Evolutionary conservation across 208 protist species (phyloP).

Genomic region (Novymonas esmeraldas): DNA sequence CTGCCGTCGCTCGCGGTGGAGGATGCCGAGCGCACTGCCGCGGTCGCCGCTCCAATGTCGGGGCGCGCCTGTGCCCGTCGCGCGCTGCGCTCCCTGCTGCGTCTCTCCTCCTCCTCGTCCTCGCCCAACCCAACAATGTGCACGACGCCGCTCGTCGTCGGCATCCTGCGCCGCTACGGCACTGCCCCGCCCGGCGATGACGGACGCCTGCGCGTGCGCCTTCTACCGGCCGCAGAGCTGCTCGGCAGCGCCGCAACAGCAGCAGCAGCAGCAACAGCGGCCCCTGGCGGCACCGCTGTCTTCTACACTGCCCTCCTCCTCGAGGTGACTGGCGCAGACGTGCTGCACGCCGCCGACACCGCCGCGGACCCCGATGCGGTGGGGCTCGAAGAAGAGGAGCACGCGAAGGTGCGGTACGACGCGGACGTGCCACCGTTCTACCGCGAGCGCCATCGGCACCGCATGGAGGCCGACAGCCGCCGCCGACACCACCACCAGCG

Average conservation of each 20-base stretch:
- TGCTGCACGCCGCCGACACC: slow-evolving; percentile 4
- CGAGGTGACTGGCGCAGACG: slow-evolving; percentile 26
- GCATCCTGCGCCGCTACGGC: slow-evolving; percentile 35
- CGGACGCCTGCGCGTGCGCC: slow-evolving; percentile 25
- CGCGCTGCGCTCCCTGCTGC: slow-evolving; percentile 22
- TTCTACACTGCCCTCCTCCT: slow-evolving; percentile 28
- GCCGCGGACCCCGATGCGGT: slow-evolving; percentile 13
- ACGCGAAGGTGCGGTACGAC: slow-evolving; percentile 14
- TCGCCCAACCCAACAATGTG: slow-evolving; percentile 22
- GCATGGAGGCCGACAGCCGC: slow-evolving; percentile 1
- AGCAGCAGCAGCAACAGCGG: background rate
- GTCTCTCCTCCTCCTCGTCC: slow-evolving; percentile 18
- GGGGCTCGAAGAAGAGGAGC: slow-evolving; percentile 14
- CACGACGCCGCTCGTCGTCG: slow-evolving; percentile 38
- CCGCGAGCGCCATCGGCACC: slow-evolving; percentile 4
- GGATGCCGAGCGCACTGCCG: background rate
- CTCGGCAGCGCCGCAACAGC: background rate
- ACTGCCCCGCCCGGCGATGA: background rate
- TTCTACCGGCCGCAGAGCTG: slow-evolving; percentile 29
- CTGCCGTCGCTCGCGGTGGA: background rate
- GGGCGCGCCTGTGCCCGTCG: background rate
- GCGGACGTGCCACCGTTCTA: slow-evolving; percentile 15
- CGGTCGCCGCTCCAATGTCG: background rate
- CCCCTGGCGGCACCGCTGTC: background rate
- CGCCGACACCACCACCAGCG: background rate